Conservation (phyloP, 2,329 filamentous ascomycete genomes). For the Podosphaera aphanis region DNA sequence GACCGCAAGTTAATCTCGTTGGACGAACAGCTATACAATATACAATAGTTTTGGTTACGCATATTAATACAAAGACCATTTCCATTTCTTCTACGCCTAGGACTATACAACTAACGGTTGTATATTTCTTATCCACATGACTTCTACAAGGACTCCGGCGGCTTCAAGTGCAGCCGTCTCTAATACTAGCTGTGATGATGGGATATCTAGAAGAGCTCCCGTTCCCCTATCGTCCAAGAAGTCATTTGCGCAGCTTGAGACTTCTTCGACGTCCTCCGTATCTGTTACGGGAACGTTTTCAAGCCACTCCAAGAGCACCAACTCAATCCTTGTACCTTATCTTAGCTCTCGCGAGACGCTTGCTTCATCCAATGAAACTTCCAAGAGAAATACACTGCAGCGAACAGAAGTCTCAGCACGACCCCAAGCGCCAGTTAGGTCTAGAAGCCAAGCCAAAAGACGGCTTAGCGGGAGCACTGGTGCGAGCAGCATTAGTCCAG, state of each 20-base stretch:
- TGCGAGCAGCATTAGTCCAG: slow-evolving; percentile 61
- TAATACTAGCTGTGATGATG: slow-evolving; percentile 27
- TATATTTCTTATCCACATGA: slow-evolving; percentile 45
- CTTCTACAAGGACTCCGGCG: slow-evolving; percentile 26
- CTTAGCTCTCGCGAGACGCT: slow-evolving; percentile 18
- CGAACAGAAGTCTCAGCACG: slow-evolving; percentile 13
- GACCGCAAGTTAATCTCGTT: too few relatives aligned
- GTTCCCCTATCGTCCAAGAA: slow-evolving; percentile 3
- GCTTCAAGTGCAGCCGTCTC: slow-evolving; percentile 28
- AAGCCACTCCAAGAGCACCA: slow-evolving; percentile 19
- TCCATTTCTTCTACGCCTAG: neutral
- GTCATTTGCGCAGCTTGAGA: slow-evolving; percentile 17
- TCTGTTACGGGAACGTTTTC: slow-evolving; percentile 29
- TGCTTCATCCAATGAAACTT: slow-evolving; percentile 13
- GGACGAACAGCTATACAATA: too few relatives aligned
- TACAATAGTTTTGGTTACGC: too few relatives aligned
- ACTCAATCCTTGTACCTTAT: slow-evolving; percentile 21
- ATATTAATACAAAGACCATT: too few relatives aligned
- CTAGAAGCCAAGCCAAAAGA: slow-evolving; percentile 46
- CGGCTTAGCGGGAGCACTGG: slow-evolving; percentile 62
- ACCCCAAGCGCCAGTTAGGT: slow-evolving; percentile 26
- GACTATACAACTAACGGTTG: neutral
- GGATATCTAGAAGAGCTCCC: slow-evolving; percentile 2
- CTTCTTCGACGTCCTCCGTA: slow-evolving; percentile 26
- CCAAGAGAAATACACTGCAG: slow-evolving; percentile 13